phyloP scores from a whole-genome alignment of 352 stramenopile genomes.

The Pythium phragmiticola region DNA sequence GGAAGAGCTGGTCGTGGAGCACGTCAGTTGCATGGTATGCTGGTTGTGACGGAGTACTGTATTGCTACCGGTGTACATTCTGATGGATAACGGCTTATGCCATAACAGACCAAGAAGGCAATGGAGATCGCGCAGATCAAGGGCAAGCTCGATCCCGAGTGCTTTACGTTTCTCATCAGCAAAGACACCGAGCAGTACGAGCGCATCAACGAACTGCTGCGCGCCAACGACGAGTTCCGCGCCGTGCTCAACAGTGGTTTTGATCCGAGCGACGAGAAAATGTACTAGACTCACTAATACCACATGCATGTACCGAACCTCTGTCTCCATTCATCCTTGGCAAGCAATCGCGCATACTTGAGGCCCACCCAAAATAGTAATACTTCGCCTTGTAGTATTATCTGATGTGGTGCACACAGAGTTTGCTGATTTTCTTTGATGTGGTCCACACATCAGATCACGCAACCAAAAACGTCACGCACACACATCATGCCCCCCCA shows the following conservation, averaged over 20 bases:
- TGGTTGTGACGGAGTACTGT: neutral
- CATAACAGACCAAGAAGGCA: slow-evolving; percentile 76
- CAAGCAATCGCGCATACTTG: too few relatives aligned
- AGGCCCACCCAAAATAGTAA: too few relatives aligned
- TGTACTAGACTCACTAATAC: slow-evolving; percentile 45
- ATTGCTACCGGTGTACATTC: neutral
- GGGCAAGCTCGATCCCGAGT: slow-evolving; percentile 85
- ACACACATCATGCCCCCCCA: neutral
- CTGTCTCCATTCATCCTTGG: neutral
- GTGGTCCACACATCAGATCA: slow-evolving; percentile 16
- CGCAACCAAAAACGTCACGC: neutral
- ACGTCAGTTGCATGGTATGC: slow-evolving; percentile 79
- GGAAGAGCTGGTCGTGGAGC: slow-evolving; percentile 85
- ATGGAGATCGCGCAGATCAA: slow-evolving; percentile 81
- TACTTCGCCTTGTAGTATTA: neutral
- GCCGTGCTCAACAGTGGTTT: slow-evolving; percentile 87
- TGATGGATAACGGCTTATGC: neutral
- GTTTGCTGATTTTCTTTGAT: neutral
- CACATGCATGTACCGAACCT: neutral
- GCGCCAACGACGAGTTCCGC: slow-evolving; percentile 85
- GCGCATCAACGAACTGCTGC: slow-evolving; percentile 77
- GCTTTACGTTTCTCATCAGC: slow-evolving; percentile 88
- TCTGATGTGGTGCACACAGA: neutral
- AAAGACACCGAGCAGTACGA: slow-evolving; percentile 84
- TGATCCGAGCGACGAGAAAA: slow-evolving; percentile 86